These are phyloP conservation scores for Colletotrichum gigasporum DNA, from an alignment of 2,329 filamentous ascomycete genomes.

Conservation along the genomic window DNA sequence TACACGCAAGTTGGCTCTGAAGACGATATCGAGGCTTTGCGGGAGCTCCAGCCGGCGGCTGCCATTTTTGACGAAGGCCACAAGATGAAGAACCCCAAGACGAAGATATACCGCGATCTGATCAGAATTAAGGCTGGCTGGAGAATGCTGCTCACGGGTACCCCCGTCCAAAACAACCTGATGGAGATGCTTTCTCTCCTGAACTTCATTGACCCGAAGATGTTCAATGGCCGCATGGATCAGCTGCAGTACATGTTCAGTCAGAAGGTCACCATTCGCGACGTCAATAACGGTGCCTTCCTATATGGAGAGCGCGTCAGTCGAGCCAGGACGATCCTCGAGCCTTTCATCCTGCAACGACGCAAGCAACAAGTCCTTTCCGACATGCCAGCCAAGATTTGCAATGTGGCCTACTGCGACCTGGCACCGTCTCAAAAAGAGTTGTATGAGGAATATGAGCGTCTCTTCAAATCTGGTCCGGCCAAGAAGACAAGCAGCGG, in stretches of 20 bases:
- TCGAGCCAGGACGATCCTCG: conserved; percentile 89
- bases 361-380: conserved; percentile 93
- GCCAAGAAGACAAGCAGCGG: conserved; percentile 59
- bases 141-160: conserved; percentile 87
- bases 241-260: conserved; percentile 90
- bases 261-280: conserved; percentile 86
- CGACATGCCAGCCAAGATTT: conserved; percentile 83
- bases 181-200: conserved; percentile 90
- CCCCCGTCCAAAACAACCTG: conserved; percentile 93
- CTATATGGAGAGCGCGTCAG: conserved; percentile 88
- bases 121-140: conserved; percentile 82
- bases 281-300: conserved; percentile 82
- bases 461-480: conserved; percentile 71
- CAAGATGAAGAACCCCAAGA: conserved; percentile 87
- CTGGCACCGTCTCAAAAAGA: conserved; percentile 77
- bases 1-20: conserved; percentile 67
- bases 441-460: conserved; percentile 75
- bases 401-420: conserved; percentile 81
- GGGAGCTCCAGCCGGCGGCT: conserved; percentile 57
- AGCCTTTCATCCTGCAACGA: conserved; percentile 91
- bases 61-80: conserved; percentile 95
- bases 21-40: conserved; percentile 61
- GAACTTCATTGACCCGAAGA: conserved; percentile 89
- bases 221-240: conserved; percentile 82
- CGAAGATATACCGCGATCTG: conserved; percentile 82